Evolutionary conservation across 169 alveolate genomes (phyloP).

Genomic region (Eimeria sp.): DNA sequence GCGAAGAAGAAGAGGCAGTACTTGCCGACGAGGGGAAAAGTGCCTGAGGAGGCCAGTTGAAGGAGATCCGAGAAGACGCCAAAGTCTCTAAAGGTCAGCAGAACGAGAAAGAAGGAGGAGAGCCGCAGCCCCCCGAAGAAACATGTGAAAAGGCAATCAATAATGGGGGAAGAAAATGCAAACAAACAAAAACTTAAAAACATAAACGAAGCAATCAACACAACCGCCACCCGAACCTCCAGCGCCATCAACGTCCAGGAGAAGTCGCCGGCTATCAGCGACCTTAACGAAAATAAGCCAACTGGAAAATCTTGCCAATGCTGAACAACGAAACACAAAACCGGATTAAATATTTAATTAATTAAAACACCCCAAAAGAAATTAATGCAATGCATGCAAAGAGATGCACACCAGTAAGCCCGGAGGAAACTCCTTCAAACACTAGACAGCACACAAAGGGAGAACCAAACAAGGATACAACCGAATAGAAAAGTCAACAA

Average conservation of each 20-base stretch:
- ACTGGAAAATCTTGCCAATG: constrained; percentile 11
- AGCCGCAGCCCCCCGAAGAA: constrained; percentile 45
- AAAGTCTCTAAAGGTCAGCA: constrained; percentile 75
- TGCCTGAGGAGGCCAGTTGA: neutral
- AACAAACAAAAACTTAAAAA: neutral
- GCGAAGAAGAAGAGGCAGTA: constrained; percentile 56
- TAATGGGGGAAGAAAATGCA: neutral
- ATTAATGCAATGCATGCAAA: too few relatives aligned
- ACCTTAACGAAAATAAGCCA: constrained; percentile 2
- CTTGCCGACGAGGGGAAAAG: constrained; percentile 10
- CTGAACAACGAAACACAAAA: neutral
- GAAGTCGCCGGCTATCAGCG: neutral
- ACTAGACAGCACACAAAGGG: too few relatives aligned
- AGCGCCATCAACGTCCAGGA: constrained; percentile 22
- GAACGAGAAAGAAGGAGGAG: constrained; percentile 56
- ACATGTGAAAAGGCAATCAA: constrained; percentile 52
- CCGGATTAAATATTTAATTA: too few relatives aligned
- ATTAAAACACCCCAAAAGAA: too few relatives aligned
- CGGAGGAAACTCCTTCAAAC: too few relatives aligned
- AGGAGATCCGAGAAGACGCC: constrained; percentile 50
- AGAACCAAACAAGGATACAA: too few relatives aligned
- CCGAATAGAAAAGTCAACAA: too few relatives aligned
- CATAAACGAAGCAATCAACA: constrained; percentile 32
- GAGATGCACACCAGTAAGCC: too few relatives aligned
- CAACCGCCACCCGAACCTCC: constrained; percentile 21